phyloP scores from a whole-genome alignment of 2,329 filamentous ascomycete species.

The Colletotrichum lini region DNA sequence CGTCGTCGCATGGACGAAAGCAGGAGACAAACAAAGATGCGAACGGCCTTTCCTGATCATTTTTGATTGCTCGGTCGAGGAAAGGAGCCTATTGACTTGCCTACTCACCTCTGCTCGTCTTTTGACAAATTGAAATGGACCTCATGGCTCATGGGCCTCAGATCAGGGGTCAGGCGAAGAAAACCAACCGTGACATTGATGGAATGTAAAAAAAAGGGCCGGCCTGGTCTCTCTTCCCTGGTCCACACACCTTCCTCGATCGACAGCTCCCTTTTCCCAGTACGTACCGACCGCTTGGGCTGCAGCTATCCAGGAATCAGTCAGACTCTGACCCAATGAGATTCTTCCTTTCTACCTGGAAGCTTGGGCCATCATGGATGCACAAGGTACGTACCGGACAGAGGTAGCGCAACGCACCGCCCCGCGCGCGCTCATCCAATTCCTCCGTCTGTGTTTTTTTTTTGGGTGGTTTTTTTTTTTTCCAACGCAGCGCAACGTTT shows the following conservation, averaged over 20 bases:
- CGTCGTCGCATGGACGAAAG: not conserved
- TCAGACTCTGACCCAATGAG: constrained; percentile 20
- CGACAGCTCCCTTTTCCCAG: not conserved
- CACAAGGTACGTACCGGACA: constrained; percentile 17
- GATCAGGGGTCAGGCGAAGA: too few species aligned
- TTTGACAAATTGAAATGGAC: too few species aligned
- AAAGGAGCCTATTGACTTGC: too few species aligned
- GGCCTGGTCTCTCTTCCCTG: constrained; percentile 4
- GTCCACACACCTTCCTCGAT: constrained; percentile 5
- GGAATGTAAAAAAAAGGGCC: not conserved
- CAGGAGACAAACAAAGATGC: not conserved
- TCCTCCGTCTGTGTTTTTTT: not conserved
- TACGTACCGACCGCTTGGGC: constrained; percentile 13
- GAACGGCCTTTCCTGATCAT: not conserved
- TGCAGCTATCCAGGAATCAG: constrained; percentile 4
- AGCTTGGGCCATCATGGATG: not conserved
- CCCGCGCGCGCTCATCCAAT: constrained; percentile 5
- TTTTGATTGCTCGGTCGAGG: not conserved
- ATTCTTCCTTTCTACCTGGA: not conserved
- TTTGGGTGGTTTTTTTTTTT: constrained; percentile 28
- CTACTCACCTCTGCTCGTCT: not conserved
- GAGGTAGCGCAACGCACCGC: constrained; percentile 17
- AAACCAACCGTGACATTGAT: not conserved
- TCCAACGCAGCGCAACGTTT: not conserved
- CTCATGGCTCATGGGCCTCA: too few species aligned